Conservation (phyloP, 176 grass and related monocot species). For the Olyra latifolia region DNA sequence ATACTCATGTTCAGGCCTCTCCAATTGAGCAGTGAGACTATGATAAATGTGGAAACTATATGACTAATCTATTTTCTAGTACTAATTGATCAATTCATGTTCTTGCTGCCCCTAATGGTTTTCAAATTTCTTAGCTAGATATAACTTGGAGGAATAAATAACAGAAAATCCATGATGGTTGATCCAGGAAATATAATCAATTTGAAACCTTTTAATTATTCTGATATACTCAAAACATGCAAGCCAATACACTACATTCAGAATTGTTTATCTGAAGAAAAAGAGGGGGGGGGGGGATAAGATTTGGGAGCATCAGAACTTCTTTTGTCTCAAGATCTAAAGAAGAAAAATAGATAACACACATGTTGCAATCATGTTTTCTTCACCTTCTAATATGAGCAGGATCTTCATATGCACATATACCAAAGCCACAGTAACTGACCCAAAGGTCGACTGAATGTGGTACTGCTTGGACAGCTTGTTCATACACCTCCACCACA, state of each 20-base stretch:
- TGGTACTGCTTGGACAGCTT: conserved; percentile 58
- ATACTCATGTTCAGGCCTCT: conserved; percentile 8
- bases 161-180: conserved; percentile 16
- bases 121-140: neutral
- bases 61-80: conserved; percentile 10
- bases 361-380: conserved; percentile 12
- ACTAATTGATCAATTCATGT: conserved; percentile 5
- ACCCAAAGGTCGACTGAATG: conserved; percentile 78
- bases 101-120: conserved; percentile 16
- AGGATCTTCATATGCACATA: conserved; percentile 64
- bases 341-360: neutral
- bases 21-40: neutral
- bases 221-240: conserved; percentile 13
- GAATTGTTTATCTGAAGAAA: conserved; percentile 12
- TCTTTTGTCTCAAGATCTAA: neutral
- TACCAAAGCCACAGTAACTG: conserved; percentile 80
- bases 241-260: neutral
- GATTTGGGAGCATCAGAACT: neutral
- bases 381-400: conserved; percentile 80
- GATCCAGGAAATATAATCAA: neutral
- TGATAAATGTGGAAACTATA: neutral
- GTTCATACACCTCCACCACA: conserved; percentile 65
- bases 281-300: neutral
- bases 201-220: neutral
- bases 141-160: conserved; percentile 9